Base-by-base conservation (phyloP, 768 basidiomycete genomes). In the Lactarius akahatsu region DNA sequence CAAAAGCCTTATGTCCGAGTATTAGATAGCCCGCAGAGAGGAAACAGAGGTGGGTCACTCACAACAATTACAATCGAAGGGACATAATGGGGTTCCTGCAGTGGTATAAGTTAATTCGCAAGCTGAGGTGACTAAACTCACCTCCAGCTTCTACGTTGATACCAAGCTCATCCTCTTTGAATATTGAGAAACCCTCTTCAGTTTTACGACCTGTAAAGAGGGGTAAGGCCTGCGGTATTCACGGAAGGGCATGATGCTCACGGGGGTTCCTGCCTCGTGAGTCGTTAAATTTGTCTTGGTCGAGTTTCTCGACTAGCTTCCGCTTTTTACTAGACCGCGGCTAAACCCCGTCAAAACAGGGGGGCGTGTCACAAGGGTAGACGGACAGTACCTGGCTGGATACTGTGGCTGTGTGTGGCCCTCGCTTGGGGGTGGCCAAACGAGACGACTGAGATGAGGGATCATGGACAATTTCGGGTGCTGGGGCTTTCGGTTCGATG, bases 21-120 rank as follows among this genome's bases (percentile, higher is more conserved):
- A 56, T 55, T 57, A 45, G 40, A 40, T 16, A 9, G 1, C 9
- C 18, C 4, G 23, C 15, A 23, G 28, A 23, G 28, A n/a, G 34
- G 10, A 32, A 9, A 70, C 10, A 58, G 38, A 45, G 28, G 56
- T 7, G 13, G 40, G n/a, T 41, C 18, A 80, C 91, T 77, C 72
- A 92, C 93, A 94, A 72, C 93, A 94, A 43, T 91, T 81, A 75
- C 93, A 94, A 74, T 94, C 93, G 73, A 94, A 94, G 7, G 93
- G 93, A 78, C 92, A 94, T 47, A 90, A 75, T 3, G 90, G 84
- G 0, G 92, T 93, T 75, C 91, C 92, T 94, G 76, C 38, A 66
- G 56, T 57, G 73, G 66, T 40, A 68, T 59, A 55, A 75, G 59
- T 43, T 11, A 30, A 56, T 65, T 70, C 34, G 65, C 57, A 62